phyloP scores from a whole-genome alignment of 805 yeast genomes.

The Saturnispora hagleri region DNA sequence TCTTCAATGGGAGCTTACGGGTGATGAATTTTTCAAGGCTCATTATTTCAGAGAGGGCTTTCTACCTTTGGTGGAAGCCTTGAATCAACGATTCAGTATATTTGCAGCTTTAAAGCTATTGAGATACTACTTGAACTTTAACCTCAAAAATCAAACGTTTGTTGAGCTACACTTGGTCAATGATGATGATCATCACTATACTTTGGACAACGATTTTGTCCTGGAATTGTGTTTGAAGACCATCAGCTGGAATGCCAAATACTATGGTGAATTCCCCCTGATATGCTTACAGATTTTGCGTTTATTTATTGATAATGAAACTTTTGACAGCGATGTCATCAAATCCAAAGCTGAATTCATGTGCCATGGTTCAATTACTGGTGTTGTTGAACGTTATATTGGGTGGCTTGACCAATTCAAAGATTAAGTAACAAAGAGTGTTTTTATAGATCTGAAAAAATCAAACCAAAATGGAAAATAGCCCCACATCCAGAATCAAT shows the following conservation, averaged over 20 bases:
- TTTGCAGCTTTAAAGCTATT: constrained; percentile 46
- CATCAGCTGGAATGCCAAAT: constrained; percentile 55
- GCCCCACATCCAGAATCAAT: neutral
- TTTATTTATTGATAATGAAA: constrained; percentile 30
- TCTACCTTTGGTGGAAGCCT: constrained; percentile 45
- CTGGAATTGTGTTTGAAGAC: constrained; percentile 38
- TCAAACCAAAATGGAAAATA: neutral
- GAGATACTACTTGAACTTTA: constrained; percentile 31
- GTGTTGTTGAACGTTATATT: neutral
- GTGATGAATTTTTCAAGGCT: constrained; percentile 42
- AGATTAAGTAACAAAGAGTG: neutral
- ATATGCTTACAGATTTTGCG: constrained; percentile 34
- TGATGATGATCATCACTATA: constrained; percentile 2
- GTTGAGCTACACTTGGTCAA: constrained; percentile 8
- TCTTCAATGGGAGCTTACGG: constrained; percentile 67
- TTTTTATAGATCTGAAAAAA: neutral
- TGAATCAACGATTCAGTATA: constrained; percentile 52
- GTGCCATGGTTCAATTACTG: constrained; percentile 16
- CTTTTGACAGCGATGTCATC: constrained; percentile 28
- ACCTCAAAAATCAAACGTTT: constrained; percentile 12
- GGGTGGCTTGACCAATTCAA: constrained; percentile 7
- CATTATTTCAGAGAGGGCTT: constrained; percentile 40
- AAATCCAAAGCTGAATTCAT: constrained; percentile 33
- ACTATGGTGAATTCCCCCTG: constrained; percentile 48
- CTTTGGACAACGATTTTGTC: constrained; percentile 28